Conservation (phyloP, 805 yeast species). For the Ogataea saltuana region DNA sequence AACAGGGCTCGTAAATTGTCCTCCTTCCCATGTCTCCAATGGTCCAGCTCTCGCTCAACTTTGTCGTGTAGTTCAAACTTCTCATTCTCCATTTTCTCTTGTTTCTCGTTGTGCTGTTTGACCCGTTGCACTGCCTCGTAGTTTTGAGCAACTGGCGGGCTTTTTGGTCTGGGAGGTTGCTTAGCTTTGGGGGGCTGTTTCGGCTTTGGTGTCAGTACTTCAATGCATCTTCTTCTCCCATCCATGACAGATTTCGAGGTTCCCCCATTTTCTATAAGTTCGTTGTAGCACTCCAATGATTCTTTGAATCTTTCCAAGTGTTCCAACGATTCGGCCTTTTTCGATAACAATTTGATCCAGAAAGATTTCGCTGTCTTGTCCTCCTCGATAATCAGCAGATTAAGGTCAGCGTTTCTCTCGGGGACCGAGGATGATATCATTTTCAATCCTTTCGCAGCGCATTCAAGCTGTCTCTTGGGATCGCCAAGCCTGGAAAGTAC, state of each 20-base stretch:
- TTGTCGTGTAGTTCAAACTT: constrained; percentile 62
- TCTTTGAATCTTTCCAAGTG: constrained; percentile 67
- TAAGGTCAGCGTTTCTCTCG: constrained; percentile 19
- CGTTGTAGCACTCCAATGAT: constrained; percentile 62
- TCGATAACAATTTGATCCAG: constrained; percentile 68
- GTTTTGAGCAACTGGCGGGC: constrained; percentile 23
- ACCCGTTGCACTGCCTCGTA: constrained; percentile 52
- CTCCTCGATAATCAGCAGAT: constrained; percentile 39
- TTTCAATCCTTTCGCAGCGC: constrained; percentile 49
- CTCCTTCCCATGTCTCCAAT: constrained; percentile 77
- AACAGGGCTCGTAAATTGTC: constrained; percentile 78
- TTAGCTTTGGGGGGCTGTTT: constrained; percentile 33
- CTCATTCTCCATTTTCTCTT: constrained; percentile 54
- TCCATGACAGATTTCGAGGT: constrained; percentile 67
- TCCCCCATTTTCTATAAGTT: constrained; percentile 66
- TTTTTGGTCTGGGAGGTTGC: constrained; percentile 19
- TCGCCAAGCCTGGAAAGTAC: constrained; percentile 71
- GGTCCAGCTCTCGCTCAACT: constrained; percentile 52
- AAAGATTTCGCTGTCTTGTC: constrained; percentile 64
- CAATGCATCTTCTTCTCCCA: constrained; percentile 77
- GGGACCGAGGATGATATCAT: constrained; percentile 38
- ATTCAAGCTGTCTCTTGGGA: constrained; percentile 50
- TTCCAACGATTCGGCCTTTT: constrained; percentile 85
- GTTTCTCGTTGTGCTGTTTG: constrained; percentile 45
- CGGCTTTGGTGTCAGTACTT: constrained; percentile 54